Evolutionary conservation across 768 basidiomycete species (phyloP).

Genomic region (Mycena maculata): DNA sequence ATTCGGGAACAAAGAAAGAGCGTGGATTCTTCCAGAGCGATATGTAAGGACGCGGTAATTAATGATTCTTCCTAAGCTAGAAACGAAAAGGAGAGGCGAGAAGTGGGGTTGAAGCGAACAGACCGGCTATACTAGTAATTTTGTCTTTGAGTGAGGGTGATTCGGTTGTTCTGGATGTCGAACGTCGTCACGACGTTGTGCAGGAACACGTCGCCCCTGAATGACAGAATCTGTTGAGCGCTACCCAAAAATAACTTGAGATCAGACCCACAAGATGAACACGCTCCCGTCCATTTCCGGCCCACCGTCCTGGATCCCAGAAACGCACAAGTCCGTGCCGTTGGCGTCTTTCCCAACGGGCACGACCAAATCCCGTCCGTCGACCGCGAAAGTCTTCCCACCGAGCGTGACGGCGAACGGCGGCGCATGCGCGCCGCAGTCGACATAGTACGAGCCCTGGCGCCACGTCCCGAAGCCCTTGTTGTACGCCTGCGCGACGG

Average conservation of each 20-base stretch:
- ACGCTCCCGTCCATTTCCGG: constrained; percentile 20
- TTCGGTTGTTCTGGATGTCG: constrained; percentile 30
- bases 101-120: too few relatives aligned
- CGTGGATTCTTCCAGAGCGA: too few relatives aligned
- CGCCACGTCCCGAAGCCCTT: constrained; percentile 26
- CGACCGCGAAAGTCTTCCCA: constrained; percentile 30
- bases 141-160: too few relatives aligned
- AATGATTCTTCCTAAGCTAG: too few relatives aligned
- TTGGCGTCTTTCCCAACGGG: constrained; percentile 22
- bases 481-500: constrained; percentile 34
- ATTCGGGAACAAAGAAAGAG: too few relatives aligned
- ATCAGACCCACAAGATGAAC: constrained; percentile 36
- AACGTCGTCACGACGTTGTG: constrained; percentile 35
- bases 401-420: constrained; percentile 36
- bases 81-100: too few relatives aligned
- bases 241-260: background rate
- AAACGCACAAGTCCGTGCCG: constrained; percentile 28
- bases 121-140: too few relatives aligned
- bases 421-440: constrained; percentile 32
- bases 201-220: constrained; percentile 35
- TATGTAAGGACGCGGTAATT: too few relatives aligned
- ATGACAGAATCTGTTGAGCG: too few relatives aligned
- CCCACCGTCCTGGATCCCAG: constrained; percentile 37
- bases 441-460: constrained; percentile 28
- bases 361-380: constrained; percentile 33